Conservation (phyloP, 495 filamentous ascomycete genomes). For the Penicillium bialowiezense region DNA sequence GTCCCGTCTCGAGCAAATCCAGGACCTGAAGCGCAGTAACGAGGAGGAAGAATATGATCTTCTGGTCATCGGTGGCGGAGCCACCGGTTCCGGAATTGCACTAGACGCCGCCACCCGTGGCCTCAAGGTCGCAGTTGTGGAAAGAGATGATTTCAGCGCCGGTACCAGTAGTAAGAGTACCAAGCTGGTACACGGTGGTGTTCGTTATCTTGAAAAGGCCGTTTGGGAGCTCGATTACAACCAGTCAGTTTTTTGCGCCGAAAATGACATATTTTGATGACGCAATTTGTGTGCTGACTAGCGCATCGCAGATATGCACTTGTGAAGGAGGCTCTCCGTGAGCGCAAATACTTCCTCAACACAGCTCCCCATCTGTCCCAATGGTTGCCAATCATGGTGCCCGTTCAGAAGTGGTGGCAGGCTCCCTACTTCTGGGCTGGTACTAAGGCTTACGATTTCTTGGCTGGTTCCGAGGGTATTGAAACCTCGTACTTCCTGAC, state of each 20-base stretch:
- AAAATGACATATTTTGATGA: too few relatives aligned
- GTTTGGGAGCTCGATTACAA: slow-evolving; percentile 95
- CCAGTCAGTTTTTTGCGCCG: slow-evolving; percentile 51
- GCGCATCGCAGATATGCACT: slow-evolving; percentile 63
- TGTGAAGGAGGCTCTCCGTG: slow-evolving; percentile 91
- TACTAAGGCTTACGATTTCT: slow-evolving; percentile 91
- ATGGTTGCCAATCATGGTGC: slow-evolving; percentile 98
- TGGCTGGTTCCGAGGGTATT: slow-evolving; percentile 93
- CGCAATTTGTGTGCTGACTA: slow-evolving; percentile 13
- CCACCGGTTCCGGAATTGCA: slow-evolving; percentile 89
- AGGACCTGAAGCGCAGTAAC: slow-evolving; percentile 44
- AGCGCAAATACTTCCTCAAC: slow-evolving; percentile 93
- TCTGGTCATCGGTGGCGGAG: slow-evolving; percentile 87
- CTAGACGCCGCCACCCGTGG: slow-evolving; percentile 92
- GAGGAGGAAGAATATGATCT: slow-evolving; percentile 68
- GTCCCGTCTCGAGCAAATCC: slow-evolving; percentile 57
- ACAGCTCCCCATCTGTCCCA: slow-evolving; percentile 92
- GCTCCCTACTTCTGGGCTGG: slow-evolving; percentile 96
- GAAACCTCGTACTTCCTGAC: slow-evolving; percentile 97
- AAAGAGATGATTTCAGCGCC: slow-evolving; percentile 89
- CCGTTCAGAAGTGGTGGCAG: slow-evolving; percentile 95
- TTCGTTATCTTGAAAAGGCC: slow-evolving; percentile 95
- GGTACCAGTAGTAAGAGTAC: slow-evolving; percentile 97
- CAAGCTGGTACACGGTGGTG: slow-evolving; percentile 95
- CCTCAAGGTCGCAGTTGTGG: slow-evolving; percentile 89